Evolutionary conservation across 257 asterid species (phyloP).

Genomic region (Craterostigma plantagineum): DNA sequence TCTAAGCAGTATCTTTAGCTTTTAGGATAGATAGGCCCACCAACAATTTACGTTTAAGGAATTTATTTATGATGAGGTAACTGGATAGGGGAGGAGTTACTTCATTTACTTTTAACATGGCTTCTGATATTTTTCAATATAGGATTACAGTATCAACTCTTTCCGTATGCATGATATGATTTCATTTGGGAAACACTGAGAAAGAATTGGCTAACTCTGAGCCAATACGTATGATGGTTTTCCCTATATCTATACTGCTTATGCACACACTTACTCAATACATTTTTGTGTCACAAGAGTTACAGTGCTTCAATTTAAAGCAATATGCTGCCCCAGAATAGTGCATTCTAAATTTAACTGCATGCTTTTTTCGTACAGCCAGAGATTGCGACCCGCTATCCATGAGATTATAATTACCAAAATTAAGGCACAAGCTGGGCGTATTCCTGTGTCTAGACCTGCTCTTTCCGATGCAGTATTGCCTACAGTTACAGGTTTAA

Average conservation of each 20-base stretch:
- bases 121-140: background rate
- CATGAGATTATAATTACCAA: conserved; percentile 74
- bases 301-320: too few relatives aligned
- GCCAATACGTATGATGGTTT: conserved; percentile 6
- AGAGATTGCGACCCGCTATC: conserved; percentile 81
- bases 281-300: too few relatives aligned
- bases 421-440: conserved; percentile 72
- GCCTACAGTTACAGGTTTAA: conserved; percentile 46
- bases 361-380: conserved; percentile 52
- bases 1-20: too few relatives aligned
- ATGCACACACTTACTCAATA: too few relatives aligned
- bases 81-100: too few relatives aligned
- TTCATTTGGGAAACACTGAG: conserved; percentile 23
- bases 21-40: too few relatives aligned
- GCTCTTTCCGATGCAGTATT: conserved; percentile 41
- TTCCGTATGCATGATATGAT: conserved; percentile 59
- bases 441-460: conserved; percentile 32
- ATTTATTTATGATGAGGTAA: too few relatives aligned
- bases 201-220: conserved; percentile 60
- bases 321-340: conserved; percentile 6
- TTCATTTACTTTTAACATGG: conserved; percentile 1
- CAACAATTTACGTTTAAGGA: background rate
- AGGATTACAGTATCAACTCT: background rate
- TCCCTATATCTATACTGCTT: too few relatives aligned
- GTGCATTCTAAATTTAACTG: conserved; percentile 16